Base-by-base conservation (phyloP, 768 basidiomycete species). In the Pisolithus microcarpus region DNA sequence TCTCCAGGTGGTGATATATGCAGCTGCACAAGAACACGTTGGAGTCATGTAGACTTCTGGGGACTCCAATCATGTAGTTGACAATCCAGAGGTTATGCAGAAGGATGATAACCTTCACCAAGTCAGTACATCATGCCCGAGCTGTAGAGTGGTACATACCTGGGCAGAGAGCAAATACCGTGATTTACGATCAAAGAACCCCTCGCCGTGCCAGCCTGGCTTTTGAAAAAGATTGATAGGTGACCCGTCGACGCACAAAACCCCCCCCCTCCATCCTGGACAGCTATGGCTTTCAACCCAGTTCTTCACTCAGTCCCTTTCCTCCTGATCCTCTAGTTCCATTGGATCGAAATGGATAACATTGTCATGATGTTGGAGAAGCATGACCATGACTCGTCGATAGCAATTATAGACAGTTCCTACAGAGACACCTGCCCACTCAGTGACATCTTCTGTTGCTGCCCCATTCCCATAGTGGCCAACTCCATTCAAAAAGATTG, bases 401-500 rank as follows among this genome's bases (percentile, higher is more conserved):
- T 56, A 56, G 52, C 55, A 52, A 42, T 62, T 65, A 3, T 53
- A 43, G 7, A 63, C 49, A 26, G 51, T 57, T 15, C 61, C 61
- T 24, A 60, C 34, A 9, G 53, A 53, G 28, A 52, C 38, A 6
- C 62, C 62, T 36, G 62, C 57, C 45, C 49, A 52, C 4, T 55
- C 46, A 26, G 59, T 59, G 24, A 64, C 49, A 48, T 65, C 65
- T 10, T 60, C 23, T 6, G 46, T 43, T 1, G 51, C 1, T 1
- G 47, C 55, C 2, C 48, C 49, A 47, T 60, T 60, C 0, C 48
- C 44, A 21, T 53, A 53, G 18, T 53, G 52, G 10, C 40, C 52
- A 56, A 51, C 68, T 69, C 2, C 72, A 31, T 52, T 61, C 30
- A 67, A 38, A 24, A 61, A 55, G 18, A 26, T 26, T 3, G 26